Base-by-base conservation (phyloP, 2,329 filamentous ascomycete species). In the Colletotrichum viniferum region DNA sequence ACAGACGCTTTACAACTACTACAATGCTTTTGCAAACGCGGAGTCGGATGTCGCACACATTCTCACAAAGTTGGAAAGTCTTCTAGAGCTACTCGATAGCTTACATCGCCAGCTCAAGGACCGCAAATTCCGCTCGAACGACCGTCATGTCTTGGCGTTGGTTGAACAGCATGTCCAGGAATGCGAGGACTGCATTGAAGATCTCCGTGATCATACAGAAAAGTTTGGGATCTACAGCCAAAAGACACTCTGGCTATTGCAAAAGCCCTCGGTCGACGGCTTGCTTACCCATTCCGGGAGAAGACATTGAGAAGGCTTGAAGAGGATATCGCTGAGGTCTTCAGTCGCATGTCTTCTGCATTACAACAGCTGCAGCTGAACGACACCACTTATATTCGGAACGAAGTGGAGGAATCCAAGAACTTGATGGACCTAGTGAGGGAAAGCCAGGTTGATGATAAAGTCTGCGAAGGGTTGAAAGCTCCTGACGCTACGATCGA, bases 281-380 rank as follows among this genome's bases (percentile, higher is more conserved):
- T 79, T 3, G 76, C 78, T 2, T 84, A 84, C 56, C 83, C 82
- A 3, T 81, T 86, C 72, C 79, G 81, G 55, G 77, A 80, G 72
- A 85, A 82, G 62, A 86, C 84, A 2, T 75, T 87, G 58, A 79
- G 82, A 67, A 84, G 84, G 71, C 81, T 86, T 10, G 81, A 84
- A 71, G 82, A 84, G 76, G 80, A 84, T 71, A 76, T 85, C 32
- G 77, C 79, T 67, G 83, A 84, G 3, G 79, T 82, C 24, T 74
- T 82, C 21, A 77, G 76, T 8, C 80, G 81, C 14, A 64, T 86
- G 12, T 81, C 79, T 16, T 76, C 82, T 18, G 83, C 81, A 28
- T 74, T 84, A 26, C 77, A 83, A 52, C 74, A 83, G 9, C 73
- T 86, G 21, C 80, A 85, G 69, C 78, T 83, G 30, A 79, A 79